A percentile compares a stretch with the other conserved stretches of the same genome.
phyloP scores from a whole-genome alignment of 192 early-diverging fungal species.

The Oehlia diaphana region DNA sequence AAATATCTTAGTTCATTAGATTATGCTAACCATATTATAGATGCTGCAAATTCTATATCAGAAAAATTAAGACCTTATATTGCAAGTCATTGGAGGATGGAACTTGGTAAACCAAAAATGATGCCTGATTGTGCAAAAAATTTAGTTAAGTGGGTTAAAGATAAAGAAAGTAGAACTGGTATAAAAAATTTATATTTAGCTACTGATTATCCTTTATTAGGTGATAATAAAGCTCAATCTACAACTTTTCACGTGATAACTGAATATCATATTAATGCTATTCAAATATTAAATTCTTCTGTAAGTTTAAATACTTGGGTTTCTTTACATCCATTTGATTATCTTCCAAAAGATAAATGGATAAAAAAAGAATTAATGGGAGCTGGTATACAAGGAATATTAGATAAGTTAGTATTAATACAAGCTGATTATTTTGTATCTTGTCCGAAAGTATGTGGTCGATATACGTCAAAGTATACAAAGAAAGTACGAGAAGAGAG shows the following conservation, averaged over 20 bases:
- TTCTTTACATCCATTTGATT: not conserved
- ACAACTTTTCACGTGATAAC: not conserved
- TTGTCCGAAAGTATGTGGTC: not conserved
- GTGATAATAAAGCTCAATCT: not conserved
- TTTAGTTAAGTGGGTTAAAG: not conserved
- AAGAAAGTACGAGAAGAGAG: not conserved
- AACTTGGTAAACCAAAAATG: not conserved
- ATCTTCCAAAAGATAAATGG: not conserved
- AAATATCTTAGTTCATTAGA: not conserved
- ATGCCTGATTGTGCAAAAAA: slow-evolving; percentile 1
- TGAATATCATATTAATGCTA: not conserved
- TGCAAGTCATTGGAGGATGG: slow-evolving; percentile 23
- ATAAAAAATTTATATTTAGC: slow-evolving; percentile 29
- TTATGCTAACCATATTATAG: slow-evolving; percentile 2
- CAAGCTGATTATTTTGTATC: slow-evolving; percentile 5
- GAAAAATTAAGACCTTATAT: not conserved
- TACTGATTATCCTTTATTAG: slow-evolving; percentile 26
- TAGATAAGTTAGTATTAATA: not conserved
- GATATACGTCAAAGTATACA: not conserved
- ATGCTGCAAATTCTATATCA: not conserved
- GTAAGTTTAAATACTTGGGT: not conserved
- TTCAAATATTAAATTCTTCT: not conserved
- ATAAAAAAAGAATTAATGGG: not conserved
- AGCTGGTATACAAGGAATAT: slow-evolving; percentile 7
- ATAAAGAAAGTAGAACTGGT: not conserved